These are phyloP conservation scores for Phytophthora fragariaefolia DNA, from an alignment of 352 stramenopile species.

Conservation along the genomic window DNA sequence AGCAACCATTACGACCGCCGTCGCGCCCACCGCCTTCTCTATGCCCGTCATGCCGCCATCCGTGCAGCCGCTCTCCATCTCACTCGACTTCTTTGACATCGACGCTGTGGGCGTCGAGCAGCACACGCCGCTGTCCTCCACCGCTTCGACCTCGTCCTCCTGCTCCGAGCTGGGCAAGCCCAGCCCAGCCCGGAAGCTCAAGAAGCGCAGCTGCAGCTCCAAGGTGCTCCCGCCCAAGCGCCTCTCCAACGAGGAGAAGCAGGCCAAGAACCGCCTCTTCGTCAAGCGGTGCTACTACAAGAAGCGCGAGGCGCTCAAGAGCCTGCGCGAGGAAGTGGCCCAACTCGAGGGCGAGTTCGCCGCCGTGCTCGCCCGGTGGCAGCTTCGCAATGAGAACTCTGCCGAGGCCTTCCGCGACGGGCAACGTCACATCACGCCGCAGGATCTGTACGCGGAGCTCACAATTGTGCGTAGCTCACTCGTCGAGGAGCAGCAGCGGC, in stretches of 20 bases:
- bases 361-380: slow-evolving; percentile 40
- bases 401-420: slow-evolving; percentile 38
- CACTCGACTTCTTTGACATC: slow-evolving; percentile 47
- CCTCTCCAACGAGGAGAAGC: slow-evolving; percentile 58
- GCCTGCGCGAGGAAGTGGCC: slow-evolving; percentile 46
- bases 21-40: slow-evolving; percentile 29
- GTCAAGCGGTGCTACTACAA: slow-evolving; percentile 88
- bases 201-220: slow-evolving; percentile 32
- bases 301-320: slow-evolving; percentile 59
- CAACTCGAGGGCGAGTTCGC: slow-evolving; percentile 47
- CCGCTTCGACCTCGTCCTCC: slow-evolving; percentile 22
- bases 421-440: slow-evolving; percentile 37
- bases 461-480: slow-evolving; percentile 45
- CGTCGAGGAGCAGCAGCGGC: slow-evolving; percentile 49
- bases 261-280: slow-evolving; percentile 75
- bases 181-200: slow-evolving; percentile 31
- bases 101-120: slow-evolving; percentile 30
- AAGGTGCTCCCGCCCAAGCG: slow-evolving; percentile 40
- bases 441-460: slow-evolving; percentile 53
- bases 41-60: slow-evolving; percentile 32
- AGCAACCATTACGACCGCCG: slow-evolving; percentile 39
- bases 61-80: slow-evolving; percentile 42
- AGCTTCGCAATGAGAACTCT: slow-evolving; percentile 38
- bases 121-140: slow-evolving; percentile 35
- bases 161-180: slow-evolving; percentile 30